A percentile compares a stretch with the other conserved stretches of the same genome.
Evolutionary conservation across 2,329 filamentous ascomycete species (phyloP).

Genomic region (Remersonia thermophila): DNA sequence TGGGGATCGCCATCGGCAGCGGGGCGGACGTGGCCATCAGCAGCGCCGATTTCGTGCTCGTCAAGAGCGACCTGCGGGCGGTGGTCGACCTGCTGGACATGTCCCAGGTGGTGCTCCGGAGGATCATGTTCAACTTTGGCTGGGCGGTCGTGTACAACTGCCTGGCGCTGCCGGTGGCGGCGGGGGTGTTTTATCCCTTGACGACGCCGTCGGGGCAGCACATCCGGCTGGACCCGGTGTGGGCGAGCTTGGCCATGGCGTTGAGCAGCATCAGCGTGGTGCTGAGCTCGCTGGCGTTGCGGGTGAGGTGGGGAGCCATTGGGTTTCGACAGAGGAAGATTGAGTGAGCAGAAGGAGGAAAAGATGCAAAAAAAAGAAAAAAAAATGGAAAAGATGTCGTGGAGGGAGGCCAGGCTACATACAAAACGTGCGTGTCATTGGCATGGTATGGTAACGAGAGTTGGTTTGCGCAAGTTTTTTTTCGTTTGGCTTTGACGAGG

Average conservation of each 20-base stretch:
- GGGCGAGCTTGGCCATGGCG: slow-evolving; percentile 88
- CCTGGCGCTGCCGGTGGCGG: slow-evolving; percentile 65
- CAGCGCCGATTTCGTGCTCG: slow-evolving; percentile 69
- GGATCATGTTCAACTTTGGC: slow-evolving; percentile 73
- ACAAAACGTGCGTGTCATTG: not conserved
- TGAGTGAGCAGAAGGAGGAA: slow-evolving; percentile 2
- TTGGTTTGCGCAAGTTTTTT: not conserved
- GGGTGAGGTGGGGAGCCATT: slow-evolving; percentile 19
- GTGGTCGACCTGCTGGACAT: slow-evolving; percentile 64
- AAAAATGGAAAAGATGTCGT: too few species aligned
- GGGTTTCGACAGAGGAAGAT: slow-evolving; percentile 27
- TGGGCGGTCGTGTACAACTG: slow-evolving; percentile 81
- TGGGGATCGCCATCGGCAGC: slow-evolving; percentile 72
- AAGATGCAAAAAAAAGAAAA: too few species aligned
- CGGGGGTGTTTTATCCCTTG: slow-evolving; percentile 60
- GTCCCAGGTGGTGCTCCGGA: slow-evolving; percentile 57
- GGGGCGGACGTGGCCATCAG: slow-evolving; percentile 77
- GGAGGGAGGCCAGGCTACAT: too few species aligned
- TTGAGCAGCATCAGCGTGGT: slow-evolving; percentile 84
- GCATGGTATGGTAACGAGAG: not conserved
- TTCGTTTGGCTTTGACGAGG: not conserved
- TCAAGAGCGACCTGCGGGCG: slow-evolving; percentile 51
- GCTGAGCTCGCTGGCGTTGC: slow-evolving; percentile 63
- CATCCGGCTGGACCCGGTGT: slow-evolving; percentile 60
- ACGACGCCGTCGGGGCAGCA: slow-evolving; percentile 34